Base-by-base conservation (phyloP, 129 eudicot genomes). In the Flaveria bidentis region DNA sequence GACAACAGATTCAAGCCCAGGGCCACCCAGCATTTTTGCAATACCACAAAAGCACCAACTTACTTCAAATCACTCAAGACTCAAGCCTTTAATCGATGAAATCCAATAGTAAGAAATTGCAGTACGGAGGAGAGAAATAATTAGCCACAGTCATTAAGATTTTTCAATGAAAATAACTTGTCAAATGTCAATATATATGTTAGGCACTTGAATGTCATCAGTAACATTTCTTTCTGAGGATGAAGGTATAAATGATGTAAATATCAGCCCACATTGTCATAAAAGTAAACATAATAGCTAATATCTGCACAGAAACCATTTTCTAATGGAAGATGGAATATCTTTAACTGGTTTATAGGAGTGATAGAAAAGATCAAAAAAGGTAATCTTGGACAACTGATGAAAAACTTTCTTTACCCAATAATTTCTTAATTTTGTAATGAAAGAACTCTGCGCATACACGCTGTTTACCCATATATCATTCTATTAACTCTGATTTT, bases 1-100 rank as follows among this genome's bases (percentile, higher is more conserved):
- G 45, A 86, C 89, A 62, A 86, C 86, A 51, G 82, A 66, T 68
- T 86, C 89, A 58, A 86, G 87, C 62, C 89, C 89, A 26, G 85
- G 72, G 56, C 87, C 89, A 23, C 75, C 79, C 62, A 85, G 28
- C 89, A 86, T 86, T 72, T 75, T 63, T 45, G 56, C 61, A 57
- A 52, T 16, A 67, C 42, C 70, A 39, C 57, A 72, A 64, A 67
- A 64, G 62, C 50, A 69, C 70, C 36, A 69, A 51, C 50, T 68
- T 50, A 68, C 75, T 30, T 53, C 57, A 63, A 41, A 11, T 63
- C 14, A 23, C 20, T 74, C 23, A 63, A 9, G 69, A 20, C 41
- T 44, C 56, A 65, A 28, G 65, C 64, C 58, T 69, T 78, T 20
- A 44, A 45, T 18, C 46, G 15, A 20, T 69, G 71, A 58, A 64